Evolutionary conservation across 768 basidiomycete genomes (phyloP), one percentile per base, ranked within the genome.

Genomic region (Trametes maxima): DNA sequence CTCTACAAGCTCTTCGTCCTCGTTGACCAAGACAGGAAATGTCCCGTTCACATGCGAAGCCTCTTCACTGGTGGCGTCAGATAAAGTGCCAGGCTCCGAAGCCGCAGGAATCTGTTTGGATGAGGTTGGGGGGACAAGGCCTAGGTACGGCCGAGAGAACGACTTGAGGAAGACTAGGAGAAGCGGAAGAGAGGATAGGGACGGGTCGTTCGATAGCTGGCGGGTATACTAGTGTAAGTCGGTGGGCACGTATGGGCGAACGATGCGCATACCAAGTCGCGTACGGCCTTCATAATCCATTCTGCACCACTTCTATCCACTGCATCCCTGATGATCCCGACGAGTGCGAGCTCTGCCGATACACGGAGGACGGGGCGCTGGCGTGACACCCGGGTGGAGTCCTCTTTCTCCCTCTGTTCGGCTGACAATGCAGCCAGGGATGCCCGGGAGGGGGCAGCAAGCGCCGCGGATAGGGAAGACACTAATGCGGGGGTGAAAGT

Each of bases 351-450:
- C 74, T 99, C 97, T 1, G 93, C 86, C 66, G 92, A 90, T 19
- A 98, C 86, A 45, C 95, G 84, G 58, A 98, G 76, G 35, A 95
- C 77, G 2, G 93, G 92, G 21, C 97, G 82, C 73, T 98, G 95
- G 49, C 90, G 87, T 6, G 83, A 68, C 25, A 99, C 77, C 24
- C 97, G 83, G 10, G 85, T 77, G 50, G 83, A 78, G 65, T 98
- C 95, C 63, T 99, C 97, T 75, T 94, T 96, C 71, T 99, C 97
- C 49, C 89, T 85, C 67, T 94, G 95, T 68, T 94, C 94, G 0
- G 81, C 79, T 2, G 82, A 76, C 48, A 92, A 71, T 5, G 79
- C 73, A n/a, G 85, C 76, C 3, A 92, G 75, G 0, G 82, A 69
- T 5, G 83, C 76, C 51, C 83, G 80, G 13, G 85, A 77, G 1